A percentile compares a stretch with the other conserved stretches of the same genome.
These are phyloP conservation scores for Rhipidocladum racemiflorum DNA, from an alignment of 176 grass and related monocot genomes.

Conservation along the genomic window DNA sequence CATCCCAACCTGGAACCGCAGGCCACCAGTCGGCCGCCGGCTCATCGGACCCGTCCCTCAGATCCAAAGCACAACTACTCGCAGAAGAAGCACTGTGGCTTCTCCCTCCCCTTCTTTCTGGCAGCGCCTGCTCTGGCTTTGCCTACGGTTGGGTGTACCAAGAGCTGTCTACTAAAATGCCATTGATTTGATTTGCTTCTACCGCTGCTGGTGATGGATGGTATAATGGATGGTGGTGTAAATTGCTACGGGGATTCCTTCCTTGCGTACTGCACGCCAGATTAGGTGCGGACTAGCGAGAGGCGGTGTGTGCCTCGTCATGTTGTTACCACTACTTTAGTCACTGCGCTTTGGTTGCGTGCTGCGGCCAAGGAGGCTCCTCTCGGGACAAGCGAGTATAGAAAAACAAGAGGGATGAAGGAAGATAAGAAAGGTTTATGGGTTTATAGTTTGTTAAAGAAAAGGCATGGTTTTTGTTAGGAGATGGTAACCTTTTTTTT, in stretches of 20 bases:
- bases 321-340: neutral
- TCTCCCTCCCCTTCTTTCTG: neutral
- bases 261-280: constrained; percentile 29
- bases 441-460: neutral
- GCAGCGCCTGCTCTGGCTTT: neutral
- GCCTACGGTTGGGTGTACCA: constrained; percentile 5
- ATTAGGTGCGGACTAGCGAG: constrained; percentile 30
- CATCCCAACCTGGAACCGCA: neutral
- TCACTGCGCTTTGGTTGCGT: constrained; percentile 9
- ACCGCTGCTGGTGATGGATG: neutral
- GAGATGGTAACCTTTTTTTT: neutral
- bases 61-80: constrained; percentile 15
- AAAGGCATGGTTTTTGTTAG: neutral
- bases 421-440: neutral
- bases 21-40: neutral
- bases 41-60: constrained; percentile 1
- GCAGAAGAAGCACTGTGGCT: neutral
- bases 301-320: constrained; percentile 28
- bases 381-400: neutral
- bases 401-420: neutral
- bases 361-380: neutral
- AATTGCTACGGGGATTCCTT: constrained; percentile 38
- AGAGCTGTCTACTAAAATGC: neutral
- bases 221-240: neutral
- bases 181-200: constrained; percentile 19